Evolutionary conservation across 2,329 filamentous ascomycete genomes (phyloP).

Genomic region (Hypoxylon sp.): DNA sequence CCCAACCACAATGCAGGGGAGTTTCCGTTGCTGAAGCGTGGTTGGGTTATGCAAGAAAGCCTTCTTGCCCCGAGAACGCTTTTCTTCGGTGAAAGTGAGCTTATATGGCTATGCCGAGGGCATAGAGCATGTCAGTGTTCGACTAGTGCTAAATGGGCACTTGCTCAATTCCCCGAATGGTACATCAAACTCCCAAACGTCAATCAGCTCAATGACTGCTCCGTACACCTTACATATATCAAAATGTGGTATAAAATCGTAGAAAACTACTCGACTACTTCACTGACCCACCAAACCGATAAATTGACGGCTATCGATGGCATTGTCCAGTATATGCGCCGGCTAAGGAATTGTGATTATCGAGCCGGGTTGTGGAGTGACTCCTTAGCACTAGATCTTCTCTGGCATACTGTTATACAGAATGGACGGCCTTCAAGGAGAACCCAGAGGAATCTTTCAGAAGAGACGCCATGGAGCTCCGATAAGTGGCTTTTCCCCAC

Average conservation of each 20-base stretch:
- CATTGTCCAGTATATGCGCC: neutral
- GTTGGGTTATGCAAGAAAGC: constrained; percentile 3
- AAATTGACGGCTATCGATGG: neutral
- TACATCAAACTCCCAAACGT: neutral
- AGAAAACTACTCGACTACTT: neutral
- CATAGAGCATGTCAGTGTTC: neutral
- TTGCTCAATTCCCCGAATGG: neutral
- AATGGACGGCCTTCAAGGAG: neutral
- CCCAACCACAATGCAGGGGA: neutral
- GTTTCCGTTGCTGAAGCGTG: neutral
- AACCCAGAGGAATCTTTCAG: neutral
- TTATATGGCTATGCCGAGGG: neutral
- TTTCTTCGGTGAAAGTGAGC: neutral
- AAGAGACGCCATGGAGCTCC: neutral
- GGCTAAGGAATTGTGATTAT: neutral
- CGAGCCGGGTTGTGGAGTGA: neutral
- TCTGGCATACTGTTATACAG: neutral
- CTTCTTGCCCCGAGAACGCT: neutral
- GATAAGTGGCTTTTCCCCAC: neutral
- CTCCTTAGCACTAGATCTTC: neutral
- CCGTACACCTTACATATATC: neutral
- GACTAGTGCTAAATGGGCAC: neutral
- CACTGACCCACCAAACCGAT: neutral
- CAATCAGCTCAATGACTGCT: neutral
- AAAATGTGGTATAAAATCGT: neutral